Percentiles rank a stretch among this genome's conserved stretches.
These are phyloP conservation scores for Phytophthora pseudosyringae DNA, from an alignment of 352 stramenopile genomes.

Conservation along the genomic window DNA sequence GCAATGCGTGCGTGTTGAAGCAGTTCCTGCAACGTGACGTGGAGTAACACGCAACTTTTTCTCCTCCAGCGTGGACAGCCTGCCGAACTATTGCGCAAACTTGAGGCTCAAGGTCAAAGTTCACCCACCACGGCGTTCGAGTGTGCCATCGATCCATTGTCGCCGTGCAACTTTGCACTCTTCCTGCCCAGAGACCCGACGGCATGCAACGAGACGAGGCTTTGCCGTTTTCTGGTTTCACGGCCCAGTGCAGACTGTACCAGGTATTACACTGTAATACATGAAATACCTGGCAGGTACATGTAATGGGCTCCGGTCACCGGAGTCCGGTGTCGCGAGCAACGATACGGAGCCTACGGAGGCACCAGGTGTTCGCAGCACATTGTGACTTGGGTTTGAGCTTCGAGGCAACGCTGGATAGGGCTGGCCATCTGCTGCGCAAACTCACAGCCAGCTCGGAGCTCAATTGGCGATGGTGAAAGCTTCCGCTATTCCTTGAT, in stretches of 20 bases:
- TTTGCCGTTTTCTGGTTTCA: too few species aligned
- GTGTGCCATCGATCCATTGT: too few species aligned
- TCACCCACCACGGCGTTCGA: too few species aligned
- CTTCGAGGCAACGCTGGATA: slow-evolving; percentile 18
- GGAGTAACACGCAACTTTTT: not conserved
- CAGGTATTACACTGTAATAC: too few species aligned
- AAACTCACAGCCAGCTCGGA: slow-evolving; percentile 23
- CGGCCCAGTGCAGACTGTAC: too few species aligned
- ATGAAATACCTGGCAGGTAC: too few species aligned
- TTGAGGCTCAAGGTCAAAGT: too few species aligned
- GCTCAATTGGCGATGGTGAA: slow-evolving; percentile 35
- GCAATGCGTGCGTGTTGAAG: slow-evolving; percentile 37
- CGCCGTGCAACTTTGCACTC: too few species aligned
- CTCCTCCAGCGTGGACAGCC: not conserved
- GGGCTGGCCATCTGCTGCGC: slow-evolving; percentile 20
- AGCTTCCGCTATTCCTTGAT: slow-evolving; percentile 32
- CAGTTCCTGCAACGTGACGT: slow-evolving; percentile 23
- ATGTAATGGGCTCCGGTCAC: too few species aligned
- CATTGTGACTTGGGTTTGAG: slow-evolving; percentile 4
- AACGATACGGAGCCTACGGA: slow-evolving; percentile 11
- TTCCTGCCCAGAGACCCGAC: too few species aligned
- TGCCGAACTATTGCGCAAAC: not conserved
- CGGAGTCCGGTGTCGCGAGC: not conserved
- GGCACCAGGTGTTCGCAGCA: slow-evolving; percentile 15
- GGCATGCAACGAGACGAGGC: too few species aligned